Evolutionary conservation across 23 red algal species (phyloP), one percentile per base, ranked within the genome.

Genomic region (Gracilaria gracilis): DNA sequence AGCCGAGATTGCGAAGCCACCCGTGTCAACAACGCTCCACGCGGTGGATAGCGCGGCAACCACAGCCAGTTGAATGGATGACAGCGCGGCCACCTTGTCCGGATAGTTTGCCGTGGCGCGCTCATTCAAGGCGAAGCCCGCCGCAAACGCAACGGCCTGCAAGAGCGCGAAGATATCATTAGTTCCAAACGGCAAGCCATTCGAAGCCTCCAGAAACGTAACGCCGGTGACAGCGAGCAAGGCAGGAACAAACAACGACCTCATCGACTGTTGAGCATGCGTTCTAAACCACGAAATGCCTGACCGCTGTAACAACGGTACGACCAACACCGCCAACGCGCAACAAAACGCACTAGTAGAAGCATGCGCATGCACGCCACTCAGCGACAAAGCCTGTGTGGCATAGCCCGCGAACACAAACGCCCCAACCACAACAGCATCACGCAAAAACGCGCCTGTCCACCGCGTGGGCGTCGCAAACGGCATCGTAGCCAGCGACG

Each of bases 331-430:
- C 25, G 95, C 80, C 21, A 98, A 80, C 27, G 90, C 80, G 64
- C 95, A 98, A 61, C 93, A 66, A 82, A 98, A 98, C 32, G 95
- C 95, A 34, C 82, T 90, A 32, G 89, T 98, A 57, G 76, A 80
- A 2, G 95, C 91, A 59, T 89, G 72, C 19, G 76, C 76, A 33
- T 61, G 48, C 17, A 67, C 38, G n/a, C 72, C 72, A 17, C 72
- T 77, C 61, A 98, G 72, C 9, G 84, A 88, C 29, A 93, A 50
- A 19, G 90, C 75, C 55, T 98, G 95, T 21, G 88, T 88, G 51
- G 86, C 57, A 66, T 98, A 98, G 8, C 95, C 95, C 29, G 57
- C 15, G 38, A 88, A 93, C 21, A 90, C 76, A 48, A 61, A 74
- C 7, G 82, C 16, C 58, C 91, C 95, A 17, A 86, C 59, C 28